Percentiles rank a stretch among this genome's conserved stretches.
Evolutionary conservation across 2,329 filamentous ascomycete genomes (phyloP).

Genomic region (Colletotrichum karsti): DNA sequence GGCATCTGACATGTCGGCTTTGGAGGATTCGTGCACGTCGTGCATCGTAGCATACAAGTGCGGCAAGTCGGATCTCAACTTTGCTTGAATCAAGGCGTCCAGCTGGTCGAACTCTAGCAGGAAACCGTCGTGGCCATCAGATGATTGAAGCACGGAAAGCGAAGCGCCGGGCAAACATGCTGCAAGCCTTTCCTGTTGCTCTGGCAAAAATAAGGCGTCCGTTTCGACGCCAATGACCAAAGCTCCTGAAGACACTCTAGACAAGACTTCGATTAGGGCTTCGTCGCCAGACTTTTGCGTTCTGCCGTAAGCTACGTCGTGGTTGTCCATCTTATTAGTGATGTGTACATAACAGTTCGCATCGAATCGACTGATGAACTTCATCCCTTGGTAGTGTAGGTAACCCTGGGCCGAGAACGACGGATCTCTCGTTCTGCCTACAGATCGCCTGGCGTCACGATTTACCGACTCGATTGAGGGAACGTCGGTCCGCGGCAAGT

Average conservation of each 20-base stretch:
- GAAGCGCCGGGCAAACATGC: slow-evolving; percentile 37
- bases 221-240: slow-evolving; percentile 44
- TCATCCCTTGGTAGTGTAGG: slow-evolving; percentile 46
- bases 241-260: slow-evolving; percentile 33
- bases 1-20: neutral
- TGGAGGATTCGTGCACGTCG: neutral
- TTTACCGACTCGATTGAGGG: neutral
- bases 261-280: slow-evolving; percentile 33
- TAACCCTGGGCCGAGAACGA: slow-evolving; percentile 45
- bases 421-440: slow-evolving; percentile 22
- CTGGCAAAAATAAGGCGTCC: slow-evolving; percentile 42
- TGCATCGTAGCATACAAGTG: neutral
- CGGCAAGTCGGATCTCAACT: slow-evolving; percentile 22
- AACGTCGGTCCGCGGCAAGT: slow-evolving; percentile 54
- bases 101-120: slow-evolving; percentile 45
- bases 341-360: slow-evolving; percentile 48
- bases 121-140: slow-evolving; percentile 46
- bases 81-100: slow-evolving; percentile 33
- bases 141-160: slow-evolving; percentile 36
- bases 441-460: neutral
- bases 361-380: slow-evolving; percentile 47
- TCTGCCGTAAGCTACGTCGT: slow-evolving; percentile 41
- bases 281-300: slow-evolving; percentile 45
- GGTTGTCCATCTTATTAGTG: slow-evolving; percentile 46
- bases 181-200: slow-evolving; percentile 41